Evolutionary conservation across 768 basidiomycete genomes (phyloP).

Genomic region (Xerocomellus dryophilus): DNA sequence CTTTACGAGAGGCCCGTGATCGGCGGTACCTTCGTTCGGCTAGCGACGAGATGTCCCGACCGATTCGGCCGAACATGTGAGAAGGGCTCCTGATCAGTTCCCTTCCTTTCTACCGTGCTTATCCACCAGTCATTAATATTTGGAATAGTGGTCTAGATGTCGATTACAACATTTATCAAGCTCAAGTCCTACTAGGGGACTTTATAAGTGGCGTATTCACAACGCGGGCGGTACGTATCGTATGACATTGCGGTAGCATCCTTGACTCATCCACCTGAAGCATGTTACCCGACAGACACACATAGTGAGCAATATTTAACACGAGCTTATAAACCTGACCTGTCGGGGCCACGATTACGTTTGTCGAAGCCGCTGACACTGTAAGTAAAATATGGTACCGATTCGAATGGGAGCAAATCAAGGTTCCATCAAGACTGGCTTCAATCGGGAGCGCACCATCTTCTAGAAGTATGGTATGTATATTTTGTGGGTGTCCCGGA

Average conservation of each 20-base stretch:
- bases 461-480: conserved; percentile 11
- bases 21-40: conserved; percentile 14
- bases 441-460: conserved; percentile 6
- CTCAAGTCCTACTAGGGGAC: not conserved
- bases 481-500: not conserved
- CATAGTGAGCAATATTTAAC: not conserved
- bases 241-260: not conserved
- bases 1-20: conserved; percentile 22
- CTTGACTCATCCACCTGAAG: too few species aligned
- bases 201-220: not conserved
- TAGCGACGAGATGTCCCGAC: conserved; percentile 13
- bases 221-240: not conserved
- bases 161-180: too few species aligned
- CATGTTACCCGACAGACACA: not conserved
- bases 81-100: not conserved
- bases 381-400: not conserved
- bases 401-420: conserved; percentile 8
- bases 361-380: not conserved
- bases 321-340: too few species aligned
- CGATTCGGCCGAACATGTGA: conserved; percentile 11
- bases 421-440: conserved; percentile 1
- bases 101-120: conserved; percentile 2
- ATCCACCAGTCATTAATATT: not conserved
- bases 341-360: not conserved
- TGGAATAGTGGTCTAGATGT: not conserved